These are phyloP conservation scores for Fraxinus americana DNA, from an alignment of 257 asterid species.

Conservation along the genomic window DNA sequence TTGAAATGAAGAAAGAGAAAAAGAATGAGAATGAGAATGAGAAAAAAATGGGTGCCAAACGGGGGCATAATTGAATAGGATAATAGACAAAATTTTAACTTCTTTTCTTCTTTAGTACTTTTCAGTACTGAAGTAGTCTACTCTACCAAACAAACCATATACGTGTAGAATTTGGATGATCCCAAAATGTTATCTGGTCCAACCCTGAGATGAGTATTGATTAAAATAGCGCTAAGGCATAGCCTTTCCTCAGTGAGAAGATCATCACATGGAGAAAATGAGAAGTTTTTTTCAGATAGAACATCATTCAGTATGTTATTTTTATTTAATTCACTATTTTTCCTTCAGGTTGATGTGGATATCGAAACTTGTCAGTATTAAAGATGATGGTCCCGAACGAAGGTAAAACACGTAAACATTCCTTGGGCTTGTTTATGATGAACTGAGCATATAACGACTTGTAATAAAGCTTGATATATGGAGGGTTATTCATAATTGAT, in stretches of 20 bases:
- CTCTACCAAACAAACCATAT: neutral
- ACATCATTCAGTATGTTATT: neutral
- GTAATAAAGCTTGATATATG: neutral
- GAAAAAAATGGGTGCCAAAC: no score
- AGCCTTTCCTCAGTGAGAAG: neutral
- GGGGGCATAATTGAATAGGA: neutral
- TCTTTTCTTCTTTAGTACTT: neutral
- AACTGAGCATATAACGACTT: neutral
- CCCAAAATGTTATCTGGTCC: neutral
- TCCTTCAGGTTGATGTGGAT: conserved; percentile 71
- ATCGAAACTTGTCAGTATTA: conserved; percentile 68
- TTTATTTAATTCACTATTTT: conserved; percentile 1
- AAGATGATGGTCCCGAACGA: conserved; percentile 69
- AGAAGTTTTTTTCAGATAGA: no score
- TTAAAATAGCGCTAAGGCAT: no score
- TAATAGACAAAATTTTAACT: neutral
- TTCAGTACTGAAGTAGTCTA: no score
- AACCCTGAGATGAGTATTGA: neutral
- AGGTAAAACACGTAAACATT: conserved; percentile 37
- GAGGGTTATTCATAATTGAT: conserved; percentile 1
- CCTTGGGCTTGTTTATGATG: neutral
- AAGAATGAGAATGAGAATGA: no score
- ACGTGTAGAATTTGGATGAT: neutral
- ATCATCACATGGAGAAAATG: neutral
- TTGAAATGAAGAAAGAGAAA: no score